Conservation (phyloP, 768 basidiomycete species). For the Rhodocollybia butyracea region DNA sequence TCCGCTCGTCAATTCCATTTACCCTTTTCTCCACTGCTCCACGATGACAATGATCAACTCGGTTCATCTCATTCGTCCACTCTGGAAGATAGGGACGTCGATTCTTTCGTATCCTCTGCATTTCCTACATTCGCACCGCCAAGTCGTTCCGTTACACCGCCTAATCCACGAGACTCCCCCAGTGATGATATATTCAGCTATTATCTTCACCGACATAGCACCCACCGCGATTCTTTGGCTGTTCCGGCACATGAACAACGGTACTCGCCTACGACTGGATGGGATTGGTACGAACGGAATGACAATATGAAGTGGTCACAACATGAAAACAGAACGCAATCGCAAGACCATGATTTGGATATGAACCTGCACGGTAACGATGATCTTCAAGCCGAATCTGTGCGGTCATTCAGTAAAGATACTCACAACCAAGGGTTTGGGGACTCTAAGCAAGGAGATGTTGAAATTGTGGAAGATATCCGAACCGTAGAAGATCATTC, state of each 20-base stretch:
- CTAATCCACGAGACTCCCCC: constrained; percentile 10
- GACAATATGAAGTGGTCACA: constrained; percentile 2
- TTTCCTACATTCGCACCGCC: constrained; percentile 25
- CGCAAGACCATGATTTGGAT: constrained; percentile 9
- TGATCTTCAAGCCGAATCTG: no score
- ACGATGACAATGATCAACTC: constrained; percentile 10
- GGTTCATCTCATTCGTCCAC: constrained; percentile 1
- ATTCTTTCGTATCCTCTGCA: constrained; percentile 28
- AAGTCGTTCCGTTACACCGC: constrained; percentile 1
- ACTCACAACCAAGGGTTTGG: no score
- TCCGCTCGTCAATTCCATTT: constrained; percentile 19
- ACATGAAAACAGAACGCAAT: constrained; percentile 7
- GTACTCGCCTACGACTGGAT: constrained; percentile 6
- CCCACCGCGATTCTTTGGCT: background rate
- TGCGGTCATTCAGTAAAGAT: no score
- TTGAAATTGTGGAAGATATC: background rate
- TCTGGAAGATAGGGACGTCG: constrained; percentile 11
- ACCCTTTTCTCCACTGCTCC: constrained; percentile 15
- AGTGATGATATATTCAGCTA: constrained; percentile 8
- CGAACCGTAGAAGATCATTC: background rate
- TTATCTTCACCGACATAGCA: background rate
- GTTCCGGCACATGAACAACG: background rate
- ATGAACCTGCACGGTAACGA: constrained; percentile 7
- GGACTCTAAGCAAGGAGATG: background rate
- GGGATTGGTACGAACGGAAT: constrained; percentile 5